Conservation (phyloP, 1,139 yeast genomes). For the Scheffersomyces insectosa region DNA sequence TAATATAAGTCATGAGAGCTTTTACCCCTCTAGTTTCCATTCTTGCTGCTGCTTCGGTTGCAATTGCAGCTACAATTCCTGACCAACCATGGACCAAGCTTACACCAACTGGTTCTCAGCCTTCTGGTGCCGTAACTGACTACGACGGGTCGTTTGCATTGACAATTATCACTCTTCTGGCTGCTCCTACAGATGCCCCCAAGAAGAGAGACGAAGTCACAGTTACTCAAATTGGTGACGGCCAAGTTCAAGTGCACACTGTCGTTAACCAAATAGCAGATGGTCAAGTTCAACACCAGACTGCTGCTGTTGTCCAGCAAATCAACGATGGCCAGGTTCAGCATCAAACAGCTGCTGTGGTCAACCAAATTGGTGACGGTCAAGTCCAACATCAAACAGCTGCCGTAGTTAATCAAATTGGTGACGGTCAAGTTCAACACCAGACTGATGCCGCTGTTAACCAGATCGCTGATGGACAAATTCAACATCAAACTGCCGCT, state of each 20-base stretch:
- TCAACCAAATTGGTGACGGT: constrained; percentile 43
- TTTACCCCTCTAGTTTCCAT: background rate
- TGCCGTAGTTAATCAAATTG: constrained; percentile 36
- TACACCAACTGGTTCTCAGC: constrained; percentile 27
- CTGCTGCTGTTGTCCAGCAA: constrained; percentile 22
- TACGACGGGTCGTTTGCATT: constrained; percentile 30
- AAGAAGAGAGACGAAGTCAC: constrained; percentile 21
- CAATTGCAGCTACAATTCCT: constrained; percentile 12
- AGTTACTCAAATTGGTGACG: constrained; percentile 19
- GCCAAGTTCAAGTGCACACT: constrained; percentile 16
- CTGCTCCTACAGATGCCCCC: constrained; percentile 1
- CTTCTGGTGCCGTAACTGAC: constrained; percentile 20
- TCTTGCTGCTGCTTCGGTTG: background rate
- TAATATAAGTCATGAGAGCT: too few species aligned
- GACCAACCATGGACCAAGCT: constrained; percentile 28
- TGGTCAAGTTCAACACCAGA: constrained; percentile 41
- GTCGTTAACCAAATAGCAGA: constrained; percentile 41
- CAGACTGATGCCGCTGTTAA: constrained; percentile 41
- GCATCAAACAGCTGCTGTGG: constrained; percentile 19
- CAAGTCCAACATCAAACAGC: constrained; percentile 52
- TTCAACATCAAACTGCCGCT: constrained; percentile 40
- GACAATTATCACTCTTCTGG: constrained; percentile 20
- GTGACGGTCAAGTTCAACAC: constrained; percentile 42
- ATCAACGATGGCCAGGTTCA: constrained; percentile 36
- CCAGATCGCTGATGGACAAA: constrained; percentile 58